These are phyloP conservation scores for Spergularia azorica DNA, from an alignment of 179 eudicot genomes.

Conservation along the genomic window DNA sequence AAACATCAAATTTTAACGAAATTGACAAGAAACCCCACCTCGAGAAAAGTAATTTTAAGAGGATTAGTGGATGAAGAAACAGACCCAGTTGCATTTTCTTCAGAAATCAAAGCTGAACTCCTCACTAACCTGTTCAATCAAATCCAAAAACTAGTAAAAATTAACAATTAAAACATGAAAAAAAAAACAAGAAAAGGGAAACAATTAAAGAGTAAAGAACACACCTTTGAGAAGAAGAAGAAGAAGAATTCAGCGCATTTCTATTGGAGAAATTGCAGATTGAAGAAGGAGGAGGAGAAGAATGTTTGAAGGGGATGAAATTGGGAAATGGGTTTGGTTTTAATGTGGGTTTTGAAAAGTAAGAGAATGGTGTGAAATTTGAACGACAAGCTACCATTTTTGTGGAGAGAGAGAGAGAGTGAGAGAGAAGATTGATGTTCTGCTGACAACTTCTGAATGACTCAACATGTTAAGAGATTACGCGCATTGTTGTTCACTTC, in stretches of 20 bases:
- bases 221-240: conserved; percentile 34
- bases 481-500: too few species aligned
- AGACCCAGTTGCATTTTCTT: conserved; percentile 51
- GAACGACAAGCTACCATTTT: conserved; percentile 25
- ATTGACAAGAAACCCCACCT: conserved; percentile 44
- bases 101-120: conserved; percentile 60
- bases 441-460: too few species aligned
- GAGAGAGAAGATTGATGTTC: too few species aligned
- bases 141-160: background rate
- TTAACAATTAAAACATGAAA: background rate
- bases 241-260: conserved; percentile 10
- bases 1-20: background rate
- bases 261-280: conserved; percentile 20
- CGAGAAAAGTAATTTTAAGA: conserved; percentile 82
- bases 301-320: conserved; percentile 4
- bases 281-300: conserved; percentile 9
- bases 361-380: conserved; percentile 14
- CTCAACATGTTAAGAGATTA: too few species aligned
- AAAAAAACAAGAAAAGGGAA: background rate
- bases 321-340: background rate
- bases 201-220: background rate
- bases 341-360: conserved; percentile 4
- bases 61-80: conserved; percentile 35
- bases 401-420: too few species aligned
- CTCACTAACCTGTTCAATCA: conserved; percentile 35